phyloP scores from a whole-genome alignment of 306 rosid species.

The apple (Malus domestica) region DNA sequence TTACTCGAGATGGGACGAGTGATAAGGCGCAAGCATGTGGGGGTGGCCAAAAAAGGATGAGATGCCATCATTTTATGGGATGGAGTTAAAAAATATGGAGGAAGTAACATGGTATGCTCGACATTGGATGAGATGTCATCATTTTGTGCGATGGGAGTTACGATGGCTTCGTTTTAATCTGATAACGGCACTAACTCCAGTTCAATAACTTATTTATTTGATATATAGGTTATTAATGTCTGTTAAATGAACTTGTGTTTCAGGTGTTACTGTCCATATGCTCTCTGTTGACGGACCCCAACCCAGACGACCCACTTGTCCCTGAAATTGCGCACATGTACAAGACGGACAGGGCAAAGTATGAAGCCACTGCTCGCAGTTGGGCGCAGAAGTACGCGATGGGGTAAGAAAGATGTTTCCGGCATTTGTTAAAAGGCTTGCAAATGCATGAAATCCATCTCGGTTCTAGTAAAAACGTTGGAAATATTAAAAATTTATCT shows the following conservation, averaged over 20 bases:
- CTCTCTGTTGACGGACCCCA: slow-evolving; percentile 81
- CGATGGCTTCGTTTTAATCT: neutral
- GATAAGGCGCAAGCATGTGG: neutral
- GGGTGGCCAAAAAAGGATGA: neutral
- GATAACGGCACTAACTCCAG: neutral
- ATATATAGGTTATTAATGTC: neutral
- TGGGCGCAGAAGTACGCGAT: slow-evolving; percentile 89
- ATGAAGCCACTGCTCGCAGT: slow-evolving; percentile 92
- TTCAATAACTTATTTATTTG: neutral
- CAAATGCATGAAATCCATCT: slow-evolving; percentile 21
- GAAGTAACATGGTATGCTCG: neutral
- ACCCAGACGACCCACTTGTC: slow-evolving; percentile 83
- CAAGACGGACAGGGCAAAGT: slow-evolving; percentile 72
- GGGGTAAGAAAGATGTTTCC: slow-evolving; percentile 41
- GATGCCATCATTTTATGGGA: neutral
- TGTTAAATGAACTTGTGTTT: slow-evolving; percentile 11
- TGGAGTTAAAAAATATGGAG: neutral
- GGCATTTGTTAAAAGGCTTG: slow-evolving; percentile 12
- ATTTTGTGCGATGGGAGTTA: neutral
- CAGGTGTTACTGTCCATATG: slow-evolving; percentile 82
- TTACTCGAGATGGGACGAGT: neutral
- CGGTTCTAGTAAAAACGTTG: slow-evolving; percentile 26
- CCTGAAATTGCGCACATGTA: slow-evolving; percentile 95
- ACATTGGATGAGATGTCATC: neutral
- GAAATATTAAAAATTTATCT: slow-evolving; percentile 25